phyloP scores from a whole-genome alignment of 2,329 filamentous ascomycete species.

The Colletotrichum gigasporum region DNA sequence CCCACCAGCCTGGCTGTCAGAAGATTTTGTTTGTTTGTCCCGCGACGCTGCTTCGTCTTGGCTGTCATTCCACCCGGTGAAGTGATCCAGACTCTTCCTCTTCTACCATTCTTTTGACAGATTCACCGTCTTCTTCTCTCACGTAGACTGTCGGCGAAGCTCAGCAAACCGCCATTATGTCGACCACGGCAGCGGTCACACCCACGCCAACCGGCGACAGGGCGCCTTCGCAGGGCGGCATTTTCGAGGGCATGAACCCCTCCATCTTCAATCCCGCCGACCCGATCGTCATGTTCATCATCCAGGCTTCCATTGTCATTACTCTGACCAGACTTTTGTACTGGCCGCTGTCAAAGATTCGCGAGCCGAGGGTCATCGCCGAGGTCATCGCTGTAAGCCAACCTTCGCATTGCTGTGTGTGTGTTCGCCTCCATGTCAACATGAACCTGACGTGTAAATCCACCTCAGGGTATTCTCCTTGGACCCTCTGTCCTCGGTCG shows the following conservation, averaged over 20 bases:
- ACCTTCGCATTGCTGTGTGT: too few species aligned
- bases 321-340: constrained; percentile 63
- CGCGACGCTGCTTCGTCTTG: background rate
- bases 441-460: constrained; percentile 49
- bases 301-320: constrained; percentile 65
- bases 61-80: background rate
- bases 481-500: constrained; percentile 90
- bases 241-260: constrained; percentile 77
- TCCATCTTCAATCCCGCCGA: constrained; percentile 74
- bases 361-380: constrained; percentile 84
- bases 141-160: too few species aligned
- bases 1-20: background rate
- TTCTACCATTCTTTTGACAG: background rate
- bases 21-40: background rate
- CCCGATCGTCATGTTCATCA: constrained; percentile 80
- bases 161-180: background rate
- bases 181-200: background rate
- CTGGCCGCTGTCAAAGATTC: constrained; percentile 78
- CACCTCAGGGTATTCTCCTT: constrained; percentile 74
- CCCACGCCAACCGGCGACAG: constrained; percentile 3
- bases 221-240: constrained; percentile 60
- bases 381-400: constrained; percentile 75
- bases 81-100: background rate
- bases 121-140: background rate
- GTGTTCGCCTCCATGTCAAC: too few species aligned